phyloP scores from a whole-genome alignment of 1,284 basidiomycete genomes.

The Pterula multifida region DNA sequence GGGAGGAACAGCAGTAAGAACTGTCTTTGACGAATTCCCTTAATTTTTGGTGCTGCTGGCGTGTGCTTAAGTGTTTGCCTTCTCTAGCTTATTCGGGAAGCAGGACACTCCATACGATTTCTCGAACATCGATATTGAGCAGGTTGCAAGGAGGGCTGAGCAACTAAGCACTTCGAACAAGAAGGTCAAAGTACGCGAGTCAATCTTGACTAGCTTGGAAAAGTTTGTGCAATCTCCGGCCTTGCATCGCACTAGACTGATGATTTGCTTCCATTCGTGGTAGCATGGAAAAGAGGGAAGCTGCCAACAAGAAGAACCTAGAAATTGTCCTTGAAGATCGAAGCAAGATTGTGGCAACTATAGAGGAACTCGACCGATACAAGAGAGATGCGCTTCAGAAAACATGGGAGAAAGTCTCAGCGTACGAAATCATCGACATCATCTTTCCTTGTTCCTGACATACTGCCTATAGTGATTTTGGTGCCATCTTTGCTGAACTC shows the following conservation, averaged over 20 bases:
- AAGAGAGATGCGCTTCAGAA: slow-evolving; percentile 89
- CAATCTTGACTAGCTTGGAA: slow-evolving; percentile 91
- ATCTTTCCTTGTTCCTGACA: not conserved
- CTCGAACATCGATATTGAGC: slow-evolving; percentile 51
- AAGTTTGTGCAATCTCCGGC: slow-evolving; percentile 41
- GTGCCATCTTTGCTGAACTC: slow-evolving; percentile 91
- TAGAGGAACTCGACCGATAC: slow-evolving; percentile 87
- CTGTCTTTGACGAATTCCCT: too few species aligned
- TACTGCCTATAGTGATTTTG: slow-evolving; percentile 67
- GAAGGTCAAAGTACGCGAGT: slow-evolving; percentile 80
- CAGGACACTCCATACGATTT: slow-evolving; percentile 81
- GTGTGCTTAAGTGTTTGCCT: slow-evolving; percentile 5
- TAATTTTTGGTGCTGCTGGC: not conserved
- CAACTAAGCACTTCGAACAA: slow-evolving; percentile 85
- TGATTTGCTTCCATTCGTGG: slow-evolving; percentile 1
- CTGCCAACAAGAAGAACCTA: slow-evolving; percentile 80
- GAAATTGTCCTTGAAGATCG: slow-evolving; percentile 88
- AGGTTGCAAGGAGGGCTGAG: slow-evolving; percentile 67
- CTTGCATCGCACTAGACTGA: slow-evolving; percentile 1
- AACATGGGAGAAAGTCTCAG: slow-evolving; percentile 94
- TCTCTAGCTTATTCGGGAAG: slow-evolving; percentile 67
- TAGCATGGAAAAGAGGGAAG: slow-evolving; percentile 94
- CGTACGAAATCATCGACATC: too few species aligned
- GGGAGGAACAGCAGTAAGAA: slow-evolving; percentile 74
- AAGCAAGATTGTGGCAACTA: slow-evolving; percentile 91